Percentiles rank a stretch among this genome's conserved stretches.
phyloP scores from a whole-genome alignment of 441 rosid genomes.

The Arabidopsis lyrata region DNA sequence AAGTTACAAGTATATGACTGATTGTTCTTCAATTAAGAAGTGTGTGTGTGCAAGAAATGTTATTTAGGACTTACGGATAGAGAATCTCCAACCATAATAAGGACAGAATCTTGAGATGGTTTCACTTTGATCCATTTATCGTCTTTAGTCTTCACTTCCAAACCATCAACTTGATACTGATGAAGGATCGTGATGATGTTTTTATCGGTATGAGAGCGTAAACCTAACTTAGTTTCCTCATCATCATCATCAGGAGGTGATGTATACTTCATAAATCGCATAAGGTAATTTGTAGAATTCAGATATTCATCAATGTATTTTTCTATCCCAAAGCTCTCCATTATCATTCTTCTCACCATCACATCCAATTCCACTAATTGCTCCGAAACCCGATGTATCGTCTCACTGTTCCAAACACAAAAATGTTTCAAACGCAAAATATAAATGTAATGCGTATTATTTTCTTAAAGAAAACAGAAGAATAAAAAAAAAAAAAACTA shows the following conservation, averaged over 20 bases:
- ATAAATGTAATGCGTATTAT: no score
- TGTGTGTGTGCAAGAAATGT: neutral
- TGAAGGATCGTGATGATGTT: slow-evolving; percentile 64
- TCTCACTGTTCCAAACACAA: slow-evolving; percentile 49
- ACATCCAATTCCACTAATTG: slow-evolving; percentile 53
- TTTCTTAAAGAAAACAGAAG: no score
- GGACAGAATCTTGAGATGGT: slow-evolving; percentile 62
- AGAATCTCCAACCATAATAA: slow-evolving; percentile 69
- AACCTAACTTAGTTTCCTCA: slow-evolving; percentile 54
- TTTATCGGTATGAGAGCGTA: slow-evolving; percentile 64
- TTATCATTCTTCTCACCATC: slow-evolving; percentile 64
- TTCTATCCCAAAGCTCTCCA: slow-evolving; percentile 71
- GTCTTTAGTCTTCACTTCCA: slow-evolving; percentile 57
- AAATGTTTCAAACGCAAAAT: no score
- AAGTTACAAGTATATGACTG: neutral
- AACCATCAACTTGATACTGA: slow-evolving; percentile 70
- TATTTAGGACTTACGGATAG: slow-evolving; percentile 51
- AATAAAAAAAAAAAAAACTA: no score
- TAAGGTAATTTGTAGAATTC: slow-evolving; percentile 58
- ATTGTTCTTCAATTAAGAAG: neutral
- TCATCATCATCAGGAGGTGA: slow-evolving; percentile 49
- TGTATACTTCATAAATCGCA: slow-evolving; percentile 63
- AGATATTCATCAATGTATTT: slow-evolving; percentile 69
- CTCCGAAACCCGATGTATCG: slow-evolving; percentile 50
- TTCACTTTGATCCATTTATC: slow-evolving; percentile 63